phyloP scores from a whole-genome alignment of 345 rosid genomes.

The Linum tenue region DNA sequence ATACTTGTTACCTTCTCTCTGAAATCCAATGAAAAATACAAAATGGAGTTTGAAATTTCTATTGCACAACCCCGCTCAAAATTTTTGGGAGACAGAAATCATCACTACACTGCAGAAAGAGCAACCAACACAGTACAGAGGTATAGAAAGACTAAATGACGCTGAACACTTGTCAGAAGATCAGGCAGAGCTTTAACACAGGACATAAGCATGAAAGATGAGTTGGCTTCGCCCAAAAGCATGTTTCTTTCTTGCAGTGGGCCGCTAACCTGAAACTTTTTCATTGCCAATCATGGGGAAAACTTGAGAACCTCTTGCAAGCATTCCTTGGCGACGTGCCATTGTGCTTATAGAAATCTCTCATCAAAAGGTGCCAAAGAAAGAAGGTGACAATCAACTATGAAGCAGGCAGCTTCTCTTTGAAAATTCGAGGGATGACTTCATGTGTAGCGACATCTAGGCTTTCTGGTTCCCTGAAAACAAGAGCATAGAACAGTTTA shows the following conservation, averaged over 20 bases:
- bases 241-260: constrained; percentile 6
- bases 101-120: constrained; percentile 8
- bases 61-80: constrained; percentile 1
- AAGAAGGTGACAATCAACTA: constrained; percentile 14
- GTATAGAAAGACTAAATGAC: constrained; percentile 9
- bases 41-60: too few species aligned
- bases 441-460: constrained; percentile 70
- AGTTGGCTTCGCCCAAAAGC: constrained; percentile 6
- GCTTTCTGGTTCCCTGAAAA: constrained; percentile 73
- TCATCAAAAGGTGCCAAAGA: background rate
- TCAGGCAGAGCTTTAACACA: constrained; percentile 7
- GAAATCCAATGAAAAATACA: too few species aligned
- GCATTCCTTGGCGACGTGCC: background rate
- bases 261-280: constrained; percentile 10
- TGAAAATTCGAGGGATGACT: constrained; percentile 79
- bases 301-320: constrained; percentile 1
- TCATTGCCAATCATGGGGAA: constrained; percentile 6
- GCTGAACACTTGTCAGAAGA: constrained; percentile 5
- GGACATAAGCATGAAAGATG: background rate
- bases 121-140: constrained; percentile 8
- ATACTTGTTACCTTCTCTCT: too few species aligned
- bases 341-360: constrained; percentile 2
- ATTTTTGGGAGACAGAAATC: background rate
- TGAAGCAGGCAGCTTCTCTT: constrained; percentile 34
- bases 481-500: background rate